These are phyloP conservation scores for Globisporangium paddicum DNA, from an alignment of 352 stramenopile species.

Conservation along the genomic window DNA sequence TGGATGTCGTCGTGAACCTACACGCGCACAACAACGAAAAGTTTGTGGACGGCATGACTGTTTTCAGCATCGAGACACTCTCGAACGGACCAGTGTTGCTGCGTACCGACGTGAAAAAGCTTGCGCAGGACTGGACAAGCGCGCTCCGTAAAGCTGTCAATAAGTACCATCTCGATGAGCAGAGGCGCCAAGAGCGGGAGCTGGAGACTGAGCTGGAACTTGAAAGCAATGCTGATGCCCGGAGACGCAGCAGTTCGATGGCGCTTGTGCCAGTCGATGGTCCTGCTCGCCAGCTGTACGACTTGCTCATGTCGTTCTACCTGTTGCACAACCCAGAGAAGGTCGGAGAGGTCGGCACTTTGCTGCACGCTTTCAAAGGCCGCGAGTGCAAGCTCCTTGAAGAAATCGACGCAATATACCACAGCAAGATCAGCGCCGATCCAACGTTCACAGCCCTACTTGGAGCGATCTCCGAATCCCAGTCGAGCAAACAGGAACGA, in stretches of 20 bases:
- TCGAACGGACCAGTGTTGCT: conserved; percentile 34
- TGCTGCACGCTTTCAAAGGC: conserved; percentile 54
- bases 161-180: conserved; percentile 8
- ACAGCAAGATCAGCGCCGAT: conserved; percentile 35
- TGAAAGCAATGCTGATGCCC: background rate
- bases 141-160: conserved; percentile 20
- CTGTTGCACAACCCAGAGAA: conserved; percentile 87
- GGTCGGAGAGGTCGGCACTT: conserved; percentile 58
- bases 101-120: conserved; percentile 21
- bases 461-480: conserved; percentile 16
- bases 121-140: conserved; percentile 30
- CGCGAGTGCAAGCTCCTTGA: conserved; percentile 42
- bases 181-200: background rate
- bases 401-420: conserved; percentile 68
- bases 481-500: conserved; percentile 7
- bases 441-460: conserved; percentile 24
- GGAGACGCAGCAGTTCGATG: background rate
- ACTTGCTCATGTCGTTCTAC: conserved; percentile 77
- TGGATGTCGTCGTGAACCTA: conserved; percentile 25
- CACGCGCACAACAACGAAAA: conserved; percentile 22
- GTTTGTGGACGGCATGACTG: conserved; percentile 18
- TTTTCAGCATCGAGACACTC: conserved; percentile 34
- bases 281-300: conserved; percentile 20
- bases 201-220: background rate
- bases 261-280: background rate